phyloP scores from a whole-genome alignment of 192 early-diverging fungal species.

The Spinellus fusiger region DNA sequence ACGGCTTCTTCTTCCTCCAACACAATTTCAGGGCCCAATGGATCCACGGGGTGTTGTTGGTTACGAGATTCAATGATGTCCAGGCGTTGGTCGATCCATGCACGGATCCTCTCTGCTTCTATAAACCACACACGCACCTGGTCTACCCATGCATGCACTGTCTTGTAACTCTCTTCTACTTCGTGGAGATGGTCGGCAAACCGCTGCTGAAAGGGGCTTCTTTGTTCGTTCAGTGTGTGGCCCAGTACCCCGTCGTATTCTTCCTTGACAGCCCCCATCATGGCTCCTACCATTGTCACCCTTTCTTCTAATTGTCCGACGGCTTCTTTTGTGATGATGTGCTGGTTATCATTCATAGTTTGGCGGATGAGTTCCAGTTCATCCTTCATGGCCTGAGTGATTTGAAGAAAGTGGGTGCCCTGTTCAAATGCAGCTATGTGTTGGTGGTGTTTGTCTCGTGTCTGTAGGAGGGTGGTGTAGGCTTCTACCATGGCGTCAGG shows the following conservation, averaged over 20 bases:
- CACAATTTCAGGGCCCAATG: not conserved
- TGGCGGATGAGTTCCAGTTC: constrained; percentile 24
- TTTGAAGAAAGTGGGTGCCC: constrained; percentile 10
- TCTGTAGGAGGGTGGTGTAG: not conserved
- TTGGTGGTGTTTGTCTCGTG: not conserved
- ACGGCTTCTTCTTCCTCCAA: constrained; percentile 4
- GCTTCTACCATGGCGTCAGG: too few species aligned
- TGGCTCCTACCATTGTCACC: constrained; percentile 12
- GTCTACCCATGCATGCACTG: constrained; percentile 18
- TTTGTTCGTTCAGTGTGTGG: not conserved
- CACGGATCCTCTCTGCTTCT: constrained; percentile 26
- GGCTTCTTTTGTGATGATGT: constrained; percentile 7
- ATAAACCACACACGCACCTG: constrained; percentile 30
- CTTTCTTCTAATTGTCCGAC: constrained; percentile 19
- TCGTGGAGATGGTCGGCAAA: not conserved
- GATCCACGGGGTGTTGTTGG: constrained; percentile 16
- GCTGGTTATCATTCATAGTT: constrained; percentile 17
- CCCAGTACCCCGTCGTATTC: constrained; percentile 8
- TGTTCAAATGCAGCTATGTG: constrained; percentile 4
- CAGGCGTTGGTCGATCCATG: constrained; percentile 28
- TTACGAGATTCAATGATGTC: constrained; percentile 15
- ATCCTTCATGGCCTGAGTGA: constrained; percentile 8
- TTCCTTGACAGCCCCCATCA: constrained; percentile 11
- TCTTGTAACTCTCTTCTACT: constrained; percentile 10
- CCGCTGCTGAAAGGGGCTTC: not conserved